These are phyloP conservation scores for Suillus plorans DNA, from an alignment of 768 basidiomycete genomes.

Conservation along the genomic window DNA sequence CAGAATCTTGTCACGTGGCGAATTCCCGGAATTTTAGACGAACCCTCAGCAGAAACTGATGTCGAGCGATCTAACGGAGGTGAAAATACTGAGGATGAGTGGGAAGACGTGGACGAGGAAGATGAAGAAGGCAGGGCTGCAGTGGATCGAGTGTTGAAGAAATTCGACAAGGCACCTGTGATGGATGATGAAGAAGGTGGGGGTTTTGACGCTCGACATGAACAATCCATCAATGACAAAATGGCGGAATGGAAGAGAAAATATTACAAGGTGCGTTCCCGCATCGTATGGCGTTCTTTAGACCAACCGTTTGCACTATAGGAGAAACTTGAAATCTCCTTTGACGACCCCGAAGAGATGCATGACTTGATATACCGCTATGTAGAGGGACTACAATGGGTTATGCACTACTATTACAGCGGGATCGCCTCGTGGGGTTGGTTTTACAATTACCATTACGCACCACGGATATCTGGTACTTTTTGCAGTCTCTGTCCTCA, in stretches of 20 bases:
- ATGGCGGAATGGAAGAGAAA: conserved; percentile 90
- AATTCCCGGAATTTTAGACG: conserved; percentile 48
- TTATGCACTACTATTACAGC: conserved; percentile 98
- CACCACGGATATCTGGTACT: conserved; percentile 92
- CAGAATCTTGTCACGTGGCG: conserved; percentile 71
- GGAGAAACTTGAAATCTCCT: conserved; percentile 87
- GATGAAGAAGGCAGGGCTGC: conserved; percentile 74
- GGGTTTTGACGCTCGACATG: conserved; percentile 78
- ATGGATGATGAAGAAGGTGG: conserved; percentile 68
- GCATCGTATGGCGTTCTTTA: conserved; percentile 13
- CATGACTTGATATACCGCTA: conserved; percentile 75
- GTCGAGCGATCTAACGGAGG: conserved; percentile 39
- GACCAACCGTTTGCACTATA: conserved; percentile 27
- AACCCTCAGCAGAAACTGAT: conserved; percentile 32
- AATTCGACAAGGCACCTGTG: conserved; percentile 86
- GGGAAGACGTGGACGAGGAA: conserved; percentile 49
- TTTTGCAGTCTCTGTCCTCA: background rate
- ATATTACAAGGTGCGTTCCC: conserved; percentile 75
- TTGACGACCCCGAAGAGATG: conserved; percentile 66
- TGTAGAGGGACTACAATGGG: conserved; percentile 96
- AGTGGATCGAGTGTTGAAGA: conserved; percentile 77
- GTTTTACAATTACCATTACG: conserved; percentile 99
- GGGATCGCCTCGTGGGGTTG: conserved; percentile 98
- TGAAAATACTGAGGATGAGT: conserved; percentile 54
- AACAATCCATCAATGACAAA: conserved; percentile 71